These are phyloP conservation scores for Candida qinlingensis DNA, from an alignment of 805 yeast genomes.

Conservation along the genomic window DNA sequence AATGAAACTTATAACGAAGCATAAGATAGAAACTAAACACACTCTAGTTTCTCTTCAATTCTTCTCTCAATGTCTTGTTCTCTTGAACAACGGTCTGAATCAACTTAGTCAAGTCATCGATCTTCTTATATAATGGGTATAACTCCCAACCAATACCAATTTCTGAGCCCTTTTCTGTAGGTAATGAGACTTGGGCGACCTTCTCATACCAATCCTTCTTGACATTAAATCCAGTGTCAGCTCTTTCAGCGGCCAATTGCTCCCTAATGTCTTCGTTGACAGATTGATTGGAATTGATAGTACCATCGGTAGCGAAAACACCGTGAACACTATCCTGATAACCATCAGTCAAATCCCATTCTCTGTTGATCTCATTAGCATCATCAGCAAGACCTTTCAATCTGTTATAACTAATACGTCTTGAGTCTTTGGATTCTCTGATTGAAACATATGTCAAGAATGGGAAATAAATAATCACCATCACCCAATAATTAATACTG, in stretches of 20 bases:
- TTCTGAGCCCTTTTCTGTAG: conserved; percentile 48
- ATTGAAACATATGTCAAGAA: conserved; percentile 53
- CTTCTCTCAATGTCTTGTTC: conserved; percentile 16
- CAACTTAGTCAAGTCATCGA: conserved; percentile 31
- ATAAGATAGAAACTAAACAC: neutral
- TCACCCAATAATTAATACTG: conserved; percentile 46
- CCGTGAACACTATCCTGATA: conserved; percentile 36
- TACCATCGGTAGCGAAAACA: conserved; percentile 24
- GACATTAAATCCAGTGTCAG: conserved; percentile 64
- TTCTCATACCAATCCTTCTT: conserved; percentile 46
- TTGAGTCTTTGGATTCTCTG: conserved; percentile 62
- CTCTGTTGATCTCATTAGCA: conserved; percentile 70
- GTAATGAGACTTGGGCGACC: conserved; percentile 50
- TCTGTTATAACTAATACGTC: conserved; percentile 68
- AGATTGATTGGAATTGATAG: conserved; percentile 22
- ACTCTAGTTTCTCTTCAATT: neutral
- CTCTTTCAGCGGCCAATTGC: conserved; percentile 59
- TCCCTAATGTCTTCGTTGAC: conserved; percentile 36
- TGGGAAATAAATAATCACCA: conserved; percentile 68
- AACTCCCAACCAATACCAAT: conserved; percentile 62
- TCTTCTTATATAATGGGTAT: conserved; percentile 46
- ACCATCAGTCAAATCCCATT: conserved; percentile 83
- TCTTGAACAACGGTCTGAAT: conserved; percentile 19
- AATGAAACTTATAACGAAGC: neutral
- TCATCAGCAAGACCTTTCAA: conserved; percentile 62